These are phyloP conservation scores for Escovopsis weberi DNA, from an alignment of 2,329 filamentous ascomycete species.

Conservation along the genomic window DNA sequence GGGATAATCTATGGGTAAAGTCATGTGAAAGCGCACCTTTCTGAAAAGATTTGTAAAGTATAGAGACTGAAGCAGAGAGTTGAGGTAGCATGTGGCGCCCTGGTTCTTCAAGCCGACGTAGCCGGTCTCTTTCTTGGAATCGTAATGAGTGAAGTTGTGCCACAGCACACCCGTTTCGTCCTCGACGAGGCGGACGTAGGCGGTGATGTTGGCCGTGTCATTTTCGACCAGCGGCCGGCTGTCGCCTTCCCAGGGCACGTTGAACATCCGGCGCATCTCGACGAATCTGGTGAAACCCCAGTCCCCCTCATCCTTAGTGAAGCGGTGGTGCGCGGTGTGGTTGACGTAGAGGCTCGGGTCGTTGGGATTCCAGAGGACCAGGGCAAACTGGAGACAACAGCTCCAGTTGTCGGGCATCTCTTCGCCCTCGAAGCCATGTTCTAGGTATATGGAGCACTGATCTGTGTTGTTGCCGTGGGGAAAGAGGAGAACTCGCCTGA, in stretches of 20 bases:
- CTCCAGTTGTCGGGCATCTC: slow-evolving; percentile 85
- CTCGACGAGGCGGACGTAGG: slow-evolving; percentile 68
- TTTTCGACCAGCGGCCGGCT: slow-evolving; percentile 61
- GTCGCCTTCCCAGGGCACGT: slow-evolving; percentile 56
- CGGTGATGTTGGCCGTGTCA: slow-evolving; percentile 64
- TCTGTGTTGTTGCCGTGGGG: slow-evolving; percentile 91
- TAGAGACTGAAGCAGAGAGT: slow-evolving; percentile 69
- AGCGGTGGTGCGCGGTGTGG: slow-evolving; percentile 81
- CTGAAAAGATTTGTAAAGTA: slow-evolving; percentile 89
- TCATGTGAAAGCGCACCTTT: slow-evolving; percentile 41
- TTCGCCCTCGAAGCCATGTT: slow-evolving; percentile 71
- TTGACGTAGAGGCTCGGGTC: slow-evolving; percentile 77
- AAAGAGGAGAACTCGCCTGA: slow-evolving; percentile 85
- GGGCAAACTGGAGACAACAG: slow-evolving; percentile 86
- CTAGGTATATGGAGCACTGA: slow-evolving; percentile 86
- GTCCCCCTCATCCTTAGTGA: slow-evolving; percentile 90
- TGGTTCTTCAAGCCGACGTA: slow-evolving; percentile 96
- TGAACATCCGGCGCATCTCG: slow-evolving; percentile 75
- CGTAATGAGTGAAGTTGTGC: slow-evolving; percentile 89
- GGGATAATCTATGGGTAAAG: neutral
- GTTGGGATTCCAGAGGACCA: slow-evolving; percentile 88
- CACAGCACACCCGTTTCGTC: slow-evolving; percentile 80
- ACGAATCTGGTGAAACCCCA: slow-evolving; percentile 98
- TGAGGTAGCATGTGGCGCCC: slow-evolving; percentile 81
- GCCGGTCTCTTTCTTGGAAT: slow-evolving; percentile 98